A percentile compares a stretch with the other conserved stretches of the same genome.
These are phyloP conservation scores for Colletotrichum godetiae DNA, from an alignment of 2,329 filamentous ascomycete species.

Conservation along the genomic window DNA sequence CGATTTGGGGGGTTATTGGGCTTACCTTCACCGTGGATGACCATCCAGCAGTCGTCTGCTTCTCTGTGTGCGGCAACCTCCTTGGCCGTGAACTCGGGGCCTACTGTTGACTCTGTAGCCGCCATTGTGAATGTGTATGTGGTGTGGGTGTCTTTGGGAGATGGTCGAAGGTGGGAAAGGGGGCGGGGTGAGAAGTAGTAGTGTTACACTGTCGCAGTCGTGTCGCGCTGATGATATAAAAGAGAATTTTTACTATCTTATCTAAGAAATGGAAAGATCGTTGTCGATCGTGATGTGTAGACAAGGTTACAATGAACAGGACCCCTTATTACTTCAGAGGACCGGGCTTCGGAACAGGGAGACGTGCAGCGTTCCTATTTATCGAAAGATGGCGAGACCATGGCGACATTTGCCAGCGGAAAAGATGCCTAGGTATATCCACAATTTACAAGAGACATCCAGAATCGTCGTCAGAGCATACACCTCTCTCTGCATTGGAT, in stretches of 20 bases:
- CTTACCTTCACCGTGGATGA: constrained; percentile 65
- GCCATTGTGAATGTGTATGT: constrained; percentile 14
- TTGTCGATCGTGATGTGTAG: neutral
- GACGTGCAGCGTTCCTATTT: constrained; percentile 17
- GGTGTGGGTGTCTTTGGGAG: constrained; percentile 9
- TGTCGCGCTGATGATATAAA: neutral
- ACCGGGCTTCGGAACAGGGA: constrained; percentile 2
- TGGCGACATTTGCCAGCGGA: neutral
- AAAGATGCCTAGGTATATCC: constrained; percentile 3
- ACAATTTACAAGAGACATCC: constrained; percentile 17
- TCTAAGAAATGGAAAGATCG: neutral
- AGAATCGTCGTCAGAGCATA: constrained; percentile 5
- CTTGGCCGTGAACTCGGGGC: constrained; percentile 46
- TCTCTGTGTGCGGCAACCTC: constrained; percentile 63
- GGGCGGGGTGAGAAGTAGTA: neutral
- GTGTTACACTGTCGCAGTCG: neutral
- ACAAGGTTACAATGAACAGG: neutral
- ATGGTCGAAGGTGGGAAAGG: neutral
- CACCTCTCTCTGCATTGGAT: neutral
- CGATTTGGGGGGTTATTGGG: neutral
- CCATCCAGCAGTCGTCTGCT: constrained; percentile 62
- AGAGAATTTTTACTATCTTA: constrained; percentile 5
- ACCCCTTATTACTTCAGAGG: neutral
- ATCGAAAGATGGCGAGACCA: constrained; percentile 13
- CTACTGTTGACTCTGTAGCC: constrained; percentile 29